Conservation (phyloP, 73 alveolate species). For the Tetrahymena malaccensis region DNA sequence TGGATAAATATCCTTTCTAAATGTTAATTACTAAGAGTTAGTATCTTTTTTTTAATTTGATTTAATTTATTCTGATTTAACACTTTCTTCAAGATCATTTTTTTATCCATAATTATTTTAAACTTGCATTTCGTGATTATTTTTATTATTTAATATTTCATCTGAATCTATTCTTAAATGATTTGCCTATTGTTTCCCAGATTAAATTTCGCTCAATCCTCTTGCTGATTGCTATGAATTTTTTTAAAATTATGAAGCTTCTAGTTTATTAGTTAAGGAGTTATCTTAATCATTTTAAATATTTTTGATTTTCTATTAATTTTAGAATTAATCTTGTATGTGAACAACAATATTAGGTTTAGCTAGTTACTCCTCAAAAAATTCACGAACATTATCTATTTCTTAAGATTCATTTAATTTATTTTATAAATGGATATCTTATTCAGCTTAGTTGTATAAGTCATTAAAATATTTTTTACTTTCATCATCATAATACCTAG, state of each 20-base stretch:
- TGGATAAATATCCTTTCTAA: neutral
- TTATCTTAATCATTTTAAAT: neutral
- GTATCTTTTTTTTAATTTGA: neutral
- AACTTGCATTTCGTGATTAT: too few relatives aligned
- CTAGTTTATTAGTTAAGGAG: neutral
- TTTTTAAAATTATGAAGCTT: too few relatives aligned
- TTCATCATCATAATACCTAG: neutral
- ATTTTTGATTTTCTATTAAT: too few relatives aligned
- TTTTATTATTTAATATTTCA: too few relatives aligned
- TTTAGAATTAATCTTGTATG: neutral
- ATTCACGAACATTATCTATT: neutral
- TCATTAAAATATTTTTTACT: neutral
- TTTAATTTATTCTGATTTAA: too few relatives aligned
- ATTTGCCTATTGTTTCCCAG: too few relatives aligned
- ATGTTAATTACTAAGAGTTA: neutral
- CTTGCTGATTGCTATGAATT: neutral
- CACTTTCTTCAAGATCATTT: too few relatives aligned
- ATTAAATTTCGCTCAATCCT: too few relatives aligned
- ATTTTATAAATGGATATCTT: neutral
- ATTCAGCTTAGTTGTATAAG: neutral
- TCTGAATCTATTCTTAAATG: neutral
- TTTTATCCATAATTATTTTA: too few relatives aligned
- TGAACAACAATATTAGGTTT: neutral
- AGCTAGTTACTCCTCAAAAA: neutral
- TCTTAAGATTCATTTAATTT: neutral